phyloP scores from a whole-genome alignment of 23 red algal species.

The Cyanidioschyzon merolae region DNA sequence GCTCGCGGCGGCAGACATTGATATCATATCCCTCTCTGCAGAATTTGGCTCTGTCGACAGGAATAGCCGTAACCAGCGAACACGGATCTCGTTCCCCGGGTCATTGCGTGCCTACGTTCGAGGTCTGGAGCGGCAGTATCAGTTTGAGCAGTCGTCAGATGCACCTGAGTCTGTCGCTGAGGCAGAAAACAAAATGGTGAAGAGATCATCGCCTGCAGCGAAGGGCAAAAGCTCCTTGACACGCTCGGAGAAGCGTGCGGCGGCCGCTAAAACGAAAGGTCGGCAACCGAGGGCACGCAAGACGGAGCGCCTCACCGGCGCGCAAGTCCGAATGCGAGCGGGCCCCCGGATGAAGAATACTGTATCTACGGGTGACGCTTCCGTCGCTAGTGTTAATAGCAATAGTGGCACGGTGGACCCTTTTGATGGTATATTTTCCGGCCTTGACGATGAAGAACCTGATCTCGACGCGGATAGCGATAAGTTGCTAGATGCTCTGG shows the following conservation, averaged over 20 bases:
- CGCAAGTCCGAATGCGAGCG: neutral
- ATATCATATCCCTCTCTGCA: neutral
- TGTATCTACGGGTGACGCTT: neutral
- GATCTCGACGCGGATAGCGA: neutral
- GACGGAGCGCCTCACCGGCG: neutral
- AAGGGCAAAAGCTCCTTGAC: neutral
- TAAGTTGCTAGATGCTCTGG: neutral
- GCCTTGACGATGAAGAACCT: neutral
- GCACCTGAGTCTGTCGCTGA: neutral
- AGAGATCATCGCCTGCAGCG: neutral
- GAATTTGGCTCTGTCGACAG: neutral
- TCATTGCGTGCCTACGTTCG: neutral
- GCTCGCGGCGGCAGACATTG: constrained; percentile 11
- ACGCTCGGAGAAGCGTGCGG: neutral
- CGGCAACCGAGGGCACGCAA: neutral
- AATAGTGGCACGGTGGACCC: neutral
- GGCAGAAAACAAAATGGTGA: neutral
- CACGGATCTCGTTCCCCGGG: neutral
- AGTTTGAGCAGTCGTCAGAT: neutral
- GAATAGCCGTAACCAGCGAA: neutral
- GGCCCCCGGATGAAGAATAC: neutral
- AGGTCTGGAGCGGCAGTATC: constrained; percentile 2
- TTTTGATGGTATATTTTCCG: neutral
- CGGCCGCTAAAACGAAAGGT: neutral
- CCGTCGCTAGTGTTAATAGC: neutral